Evolutionary conservation across 768 basidiomycete species (phyloP), one percentile per base, ranked within the genome.

Genomic region (Suillus decipiens): DNA sequence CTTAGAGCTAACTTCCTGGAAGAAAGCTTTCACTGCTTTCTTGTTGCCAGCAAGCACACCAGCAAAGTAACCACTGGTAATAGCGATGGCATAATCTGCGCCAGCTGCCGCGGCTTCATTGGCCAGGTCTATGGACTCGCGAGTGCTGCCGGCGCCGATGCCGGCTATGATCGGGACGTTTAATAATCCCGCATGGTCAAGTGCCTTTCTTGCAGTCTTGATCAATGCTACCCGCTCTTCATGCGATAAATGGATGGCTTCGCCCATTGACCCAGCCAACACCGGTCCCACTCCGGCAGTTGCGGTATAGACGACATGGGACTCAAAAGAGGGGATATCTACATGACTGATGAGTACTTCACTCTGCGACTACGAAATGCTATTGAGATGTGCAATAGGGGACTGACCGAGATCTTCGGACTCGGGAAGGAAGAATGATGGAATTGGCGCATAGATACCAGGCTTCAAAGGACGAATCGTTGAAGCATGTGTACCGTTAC

Each of bases 401-500:
- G 28, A 59, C 86, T 71, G 69, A 92, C 93, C 94, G 61, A 96
- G 84, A 68, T 95, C 93, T 75, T 96, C 92, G 47, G 87, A 84
- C 41, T 81, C 83, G 1, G 82, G 80, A 22, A 87, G 73, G 81
- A 93, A 95, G 80, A 96, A 96, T 17, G 93, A 86, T 37, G 89
- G 92, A 69, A 96, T 86, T 37, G 95, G 95, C 11, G 91, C 89
- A 76, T 84, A 95, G 62, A 96, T 85, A 50, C 95, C 93, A 28
- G 92, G 75, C 61, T 79, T 84, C 67, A 96, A 79, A 19, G 84
- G 82, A 61, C 91, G 88, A 62, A 77, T 72, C 50, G 76, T 66
- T 10, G 64, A 61, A 51, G 60, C 45, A 55, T 63, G 68, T 19
- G 63, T 42, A 12, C 64, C 63, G 28, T 71, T 62, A 31, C 50